These are phyloP conservation scores for Paxillus ammoniavirescens DNA, from an alignment of 768 basidiomycete genomes.

Conservation along the genomic window DNA sequence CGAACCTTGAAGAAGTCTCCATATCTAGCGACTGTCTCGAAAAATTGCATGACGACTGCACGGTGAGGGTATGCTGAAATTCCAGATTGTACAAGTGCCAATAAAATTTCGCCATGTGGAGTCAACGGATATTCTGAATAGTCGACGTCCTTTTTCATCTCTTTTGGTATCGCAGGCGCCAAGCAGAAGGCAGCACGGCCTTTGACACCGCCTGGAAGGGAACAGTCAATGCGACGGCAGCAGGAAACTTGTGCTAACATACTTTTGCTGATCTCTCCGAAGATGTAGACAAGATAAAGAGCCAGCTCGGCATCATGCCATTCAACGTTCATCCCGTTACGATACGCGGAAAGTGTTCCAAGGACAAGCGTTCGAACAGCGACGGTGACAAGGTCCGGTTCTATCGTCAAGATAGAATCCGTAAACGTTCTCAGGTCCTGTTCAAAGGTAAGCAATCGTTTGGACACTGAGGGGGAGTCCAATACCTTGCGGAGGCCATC, in stretches of 20 bases:
- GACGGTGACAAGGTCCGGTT: slow-evolving; percentile 80
- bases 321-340: slow-evolving; percentile 57
- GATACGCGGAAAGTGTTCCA: slow-evolving; percentile 69
- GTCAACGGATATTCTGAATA: slow-evolving; percentile 85
- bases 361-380: slow-evolving; percentile 72
- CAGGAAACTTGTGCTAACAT: slow-evolving; percentile 21
- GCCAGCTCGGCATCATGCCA: slow-evolving; percentile 96
- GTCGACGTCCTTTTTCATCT: slow-evolving; percentile 63
- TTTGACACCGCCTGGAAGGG: slow-evolving; percentile 60
- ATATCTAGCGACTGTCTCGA: slow-evolving; percentile 90
- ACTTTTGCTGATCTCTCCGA: slow-evolving; percentile 93
- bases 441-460: slow-evolving; percentile 10
- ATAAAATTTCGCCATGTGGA: slow-evolving; percentile 85
- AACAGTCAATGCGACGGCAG: slow-evolving; percentile 3
- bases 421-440: slow-evolving; percentile 84
- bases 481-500: slow-evolving; percentile 80
- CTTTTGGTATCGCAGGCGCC: slow-evolving; percentile 65
- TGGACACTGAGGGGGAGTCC: slow-evolving; percentile 14
- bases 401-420: slow-evolving; percentile 84
- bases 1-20: slow-evolving; percentile 95
- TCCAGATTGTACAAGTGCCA: slow-evolving; percentile 78
- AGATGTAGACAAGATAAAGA: slow-evolving; percentile 90
- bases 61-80: slow-evolving; percentile 82
- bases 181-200: slow-evolving; percentile 87
- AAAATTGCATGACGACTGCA: slow-evolving; percentile 84